These are phyloP conservation scores for Magnolia sinica DNA, from an alignment of 164 flowering plant genomes.

Conservation along the genomic window DNA sequence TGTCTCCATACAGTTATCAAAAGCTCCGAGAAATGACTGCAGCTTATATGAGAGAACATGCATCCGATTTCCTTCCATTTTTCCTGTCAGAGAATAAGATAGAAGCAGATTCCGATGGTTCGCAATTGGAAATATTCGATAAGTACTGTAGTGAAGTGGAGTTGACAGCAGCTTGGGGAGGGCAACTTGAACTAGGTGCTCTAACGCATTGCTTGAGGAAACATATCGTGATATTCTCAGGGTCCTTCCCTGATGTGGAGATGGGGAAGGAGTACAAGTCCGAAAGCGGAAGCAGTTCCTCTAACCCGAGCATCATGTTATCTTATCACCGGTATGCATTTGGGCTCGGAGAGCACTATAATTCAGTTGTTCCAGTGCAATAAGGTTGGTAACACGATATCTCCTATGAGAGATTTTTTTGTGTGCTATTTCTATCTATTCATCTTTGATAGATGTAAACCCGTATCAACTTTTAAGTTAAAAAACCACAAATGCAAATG, in stretches of 20 bases:
- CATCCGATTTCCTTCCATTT: conserved; percentile 74
- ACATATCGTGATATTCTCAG: conserved; percentile 75
- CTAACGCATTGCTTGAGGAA: conserved; percentile 75
- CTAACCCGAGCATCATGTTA: conserved; percentile 50
- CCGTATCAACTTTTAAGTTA: background rate
- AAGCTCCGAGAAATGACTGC: conserved; percentile 80
- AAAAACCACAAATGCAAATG: background rate
- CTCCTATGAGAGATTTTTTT: background rate
- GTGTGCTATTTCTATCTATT: background rate
- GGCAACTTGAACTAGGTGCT: conserved; percentile 91
- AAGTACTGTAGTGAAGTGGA: conserved; percentile 77
- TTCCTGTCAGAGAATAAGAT: conserved; percentile 57
- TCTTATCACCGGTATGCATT: conserved; percentile 86
- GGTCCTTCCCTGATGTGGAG: conserved; percentile 92
- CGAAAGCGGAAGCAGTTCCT: conserved; percentile 20
- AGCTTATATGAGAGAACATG: conserved; percentile 67
- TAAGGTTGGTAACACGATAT: conserved; percentile 17
- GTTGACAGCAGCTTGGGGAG: conserved; percentile 92
- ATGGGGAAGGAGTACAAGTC: conserved; percentile 91
- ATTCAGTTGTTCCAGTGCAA: conserved; percentile 58
- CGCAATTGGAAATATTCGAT: conserved; percentile 57
- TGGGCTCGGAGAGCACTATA: conserved; percentile 97
- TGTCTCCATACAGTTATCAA: conserved; percentile 56
- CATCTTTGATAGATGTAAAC: background rate
- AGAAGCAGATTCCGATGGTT: conserved; percentile 46